Evolutionary conservation across 306 rosid species (phyloP).

Genomic region (Begonia loranthoides): DNA sequence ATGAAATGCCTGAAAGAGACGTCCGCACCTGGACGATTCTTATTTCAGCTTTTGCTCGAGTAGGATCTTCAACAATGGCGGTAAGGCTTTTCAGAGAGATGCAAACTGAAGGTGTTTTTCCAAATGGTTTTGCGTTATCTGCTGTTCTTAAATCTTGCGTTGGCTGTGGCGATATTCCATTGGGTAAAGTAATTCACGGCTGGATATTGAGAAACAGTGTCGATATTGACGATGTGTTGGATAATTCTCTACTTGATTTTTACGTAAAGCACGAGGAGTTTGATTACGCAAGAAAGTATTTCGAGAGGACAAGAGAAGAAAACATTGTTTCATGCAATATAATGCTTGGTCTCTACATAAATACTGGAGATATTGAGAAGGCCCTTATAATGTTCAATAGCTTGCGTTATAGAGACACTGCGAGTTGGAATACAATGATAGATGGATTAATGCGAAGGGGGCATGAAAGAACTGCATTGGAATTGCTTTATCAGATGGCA

Average conservation of each 20-base stretch:
- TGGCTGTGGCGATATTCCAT: constrained; percentile 22
- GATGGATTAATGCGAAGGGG: constrained; percentile 63
- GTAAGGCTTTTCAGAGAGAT: constrained; percentile 45
- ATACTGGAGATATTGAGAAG: constrained; percentile 37
- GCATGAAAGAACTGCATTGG: constrained; percentile 32
- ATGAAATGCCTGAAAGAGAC: constrained; percentile 42
- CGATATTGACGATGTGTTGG: constrained; percentile 49
- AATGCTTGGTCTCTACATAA: constrained; percentile 50
- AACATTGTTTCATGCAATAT: constrained; percentile 55
- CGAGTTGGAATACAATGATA: constrained; percentile 73
- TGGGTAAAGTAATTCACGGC: constrained; percentile 58
- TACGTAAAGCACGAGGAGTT: constrained; percentile 52
- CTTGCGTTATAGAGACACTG: constrained; percentile 50
- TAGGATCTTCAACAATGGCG: constrained; percentile 26
- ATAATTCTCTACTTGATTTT: constrained; percentile 63
- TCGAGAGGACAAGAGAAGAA: constrained; percentile 33
- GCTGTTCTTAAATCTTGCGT: constrained; percentile 55
- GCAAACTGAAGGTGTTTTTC: constrained; percentile 42
- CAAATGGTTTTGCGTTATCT: constrained; percentile 61
- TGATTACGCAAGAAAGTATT: constrained; percentile 38
- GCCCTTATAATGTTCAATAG: constrained; percentile 47
- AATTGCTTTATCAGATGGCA: constrained; percentile 54
- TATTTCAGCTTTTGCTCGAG: constrained; percentile 55
- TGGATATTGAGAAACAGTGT: constrained; percentile 66
- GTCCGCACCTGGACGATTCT: constrained; percentile 63